Evolutionary conservation across 805 yeast genomes (phyloP).

Genomic region (Scheffersomyces coipomensis): DNA sequence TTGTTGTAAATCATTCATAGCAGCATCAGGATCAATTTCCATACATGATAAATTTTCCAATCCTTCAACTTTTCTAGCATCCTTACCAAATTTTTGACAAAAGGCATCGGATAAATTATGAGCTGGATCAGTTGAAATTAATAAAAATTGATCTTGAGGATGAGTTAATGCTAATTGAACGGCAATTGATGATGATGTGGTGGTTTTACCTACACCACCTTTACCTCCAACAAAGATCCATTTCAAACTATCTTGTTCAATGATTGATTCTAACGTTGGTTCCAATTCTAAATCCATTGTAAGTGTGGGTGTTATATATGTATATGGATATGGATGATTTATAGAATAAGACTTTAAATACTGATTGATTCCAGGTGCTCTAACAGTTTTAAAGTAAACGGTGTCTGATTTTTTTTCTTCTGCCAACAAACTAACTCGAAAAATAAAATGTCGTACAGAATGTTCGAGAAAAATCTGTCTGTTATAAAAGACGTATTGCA

Average conservation of each 20-base stretch:
- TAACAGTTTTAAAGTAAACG: too few species aligned
- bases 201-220: constrained; percentile 99
- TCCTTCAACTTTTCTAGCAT: constrained; percentile 92
- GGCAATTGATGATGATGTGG: constrained; percentile 93
- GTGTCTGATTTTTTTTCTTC: too few species aligned
- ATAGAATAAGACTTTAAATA: too few species aligned
- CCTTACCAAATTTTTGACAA: constrained; percentile 97
- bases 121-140: constrained; percentile 98
- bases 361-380: too few species aligned
- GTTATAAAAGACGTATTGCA: too few species aligned
- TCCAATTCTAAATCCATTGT: constrained; percentile 63
- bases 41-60: constrained; percentile 86
- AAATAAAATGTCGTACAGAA: too few species aligned
- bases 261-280: constrained; percentile 67
- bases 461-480: too few species aligned
- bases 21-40: constrained; percentile 97
- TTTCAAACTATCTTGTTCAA: constrained; percentile 65
- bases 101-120: constrained; percentile 97
- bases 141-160: constrained; percentile 75
- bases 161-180: constrained; percentile 86
- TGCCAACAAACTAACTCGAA: too few species aligned
- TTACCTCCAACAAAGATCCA: constrained; percentile 99
- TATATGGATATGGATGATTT: too few species aligned
- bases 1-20: constrained; percentile 78
- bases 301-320: too few species aligned